Base-by-base conservation (phyloP, 176 grass and related monocot species). In the Zizania latifolia region DNA sequence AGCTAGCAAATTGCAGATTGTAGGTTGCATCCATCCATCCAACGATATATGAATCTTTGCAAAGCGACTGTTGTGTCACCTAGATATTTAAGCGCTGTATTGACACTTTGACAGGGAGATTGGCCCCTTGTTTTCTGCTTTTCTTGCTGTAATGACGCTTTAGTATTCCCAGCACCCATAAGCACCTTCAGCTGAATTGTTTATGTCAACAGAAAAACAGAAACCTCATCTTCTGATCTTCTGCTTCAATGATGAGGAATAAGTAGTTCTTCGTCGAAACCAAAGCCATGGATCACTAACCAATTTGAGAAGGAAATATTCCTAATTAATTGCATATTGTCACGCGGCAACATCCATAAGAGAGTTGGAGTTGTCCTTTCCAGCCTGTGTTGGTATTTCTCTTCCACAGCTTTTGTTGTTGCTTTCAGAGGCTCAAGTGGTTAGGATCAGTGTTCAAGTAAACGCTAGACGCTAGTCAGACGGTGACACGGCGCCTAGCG, bases 91-190 rank as follows among this genome's bases (percentile, higher is more conserved):
- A 28, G 51, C 37, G 27, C 6, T 62, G 51, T 12, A n/a, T 17
- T 12, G 71, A 43, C 50, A 22, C 17, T 13, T 17, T 12, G 71
- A 43, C 50, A 22, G n/a, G 48, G 7, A 68, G 50, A n/a, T 68
- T 82, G 23, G 70, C 60, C 29, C 29, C 61, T 75, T 67, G 21
- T 82, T 75, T 82, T 82, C 70, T 10, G 22, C 48, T 82, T 68
- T 67, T 82, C 70, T 6, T n/a, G 10, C 48, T 35, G 62, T 58
- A 58, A 82, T 58, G 71, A 27, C 26, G 26, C 34, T 40, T 64
- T 14, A 45, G 14, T 44, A 22, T 12, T 22, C 6, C 48, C 48
- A 56, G 2, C 13, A 8, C 31, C 13, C 23, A 38, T 21, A 7
- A 6, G 24, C 59, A 33, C 24, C 2, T 68, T 19, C 14, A 28